Evolutionary conservation across 371 early-diverging fungal genomes (phyloP), one percentile per base, ranked within the genome.

Genomic region (Mortierella sp.): DNA sequence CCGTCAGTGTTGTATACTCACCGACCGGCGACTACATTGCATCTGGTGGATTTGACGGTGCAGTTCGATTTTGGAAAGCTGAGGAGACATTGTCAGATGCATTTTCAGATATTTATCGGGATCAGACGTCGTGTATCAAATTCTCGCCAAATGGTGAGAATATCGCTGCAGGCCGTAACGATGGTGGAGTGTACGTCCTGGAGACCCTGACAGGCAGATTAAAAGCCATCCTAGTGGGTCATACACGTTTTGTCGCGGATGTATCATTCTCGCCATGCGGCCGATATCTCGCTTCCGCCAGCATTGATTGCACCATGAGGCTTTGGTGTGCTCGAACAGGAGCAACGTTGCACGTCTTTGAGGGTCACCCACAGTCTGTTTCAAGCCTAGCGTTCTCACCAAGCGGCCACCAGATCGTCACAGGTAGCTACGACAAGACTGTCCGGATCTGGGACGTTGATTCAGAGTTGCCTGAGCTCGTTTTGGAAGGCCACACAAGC

Each of bases 371-470:
- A n/a, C 2, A 8, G 31, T 10, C 6, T 39, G 55, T 72, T 24
- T 6, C 0, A 7, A n/a, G 64, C 52, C 64, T 71, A 4, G 26
- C 39, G 29, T 71, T 64, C 47, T 71, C 65, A 29, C 71, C 71
- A 3, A 48, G 50, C 41, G 71, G 71, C 19, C 11, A 39, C 4
- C 40, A 50, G 29, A 44, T 71, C 37, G 71, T 64, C 40, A 64
- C 71, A 10, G 24, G 37, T 34, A 50, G 71, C 64, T 16, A 64
- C 0, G 71, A 71, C 65, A 64, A n/a, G 39, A 45, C 65, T 10
- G 71, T 71, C 39, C 64, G 50, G 39, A n/a, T 71, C 24, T 71
- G 71, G 71, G 48, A 48, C 5, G n/a, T 48, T n/a, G 48, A 48
- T 19, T 1, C 48, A 0, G 48, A n/a, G 4, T 19, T n/a, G 6